Conservation (phyloP, 768 basidiomycete genomes). For the Amyloporia xantha region DNA sequence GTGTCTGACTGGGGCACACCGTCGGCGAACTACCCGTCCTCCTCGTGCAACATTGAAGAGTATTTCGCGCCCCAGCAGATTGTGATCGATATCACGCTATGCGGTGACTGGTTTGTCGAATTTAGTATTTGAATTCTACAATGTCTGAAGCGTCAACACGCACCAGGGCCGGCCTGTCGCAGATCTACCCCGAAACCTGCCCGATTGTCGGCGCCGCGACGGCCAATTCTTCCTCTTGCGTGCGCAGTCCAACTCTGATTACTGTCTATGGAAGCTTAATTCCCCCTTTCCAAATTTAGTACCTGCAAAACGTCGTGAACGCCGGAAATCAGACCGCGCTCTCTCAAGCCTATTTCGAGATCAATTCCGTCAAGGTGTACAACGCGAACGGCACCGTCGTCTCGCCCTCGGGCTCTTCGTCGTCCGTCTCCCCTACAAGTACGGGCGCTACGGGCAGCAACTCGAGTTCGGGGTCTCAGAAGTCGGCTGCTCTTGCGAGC, state of each 20-base stretch:
- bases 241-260: too few relatives aligned
- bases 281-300: too few relatives aligned
- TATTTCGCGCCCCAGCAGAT: constrained; percentile 45
- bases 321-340: constrained; percentile 32
- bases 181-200: constrained; percentile 41
- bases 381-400: constrained; percentile 10
- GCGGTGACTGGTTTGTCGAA: constrained; percentile 40
- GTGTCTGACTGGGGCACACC: constrained; percentile 39
- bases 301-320: constrained; percentile 45
- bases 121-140: background rate
- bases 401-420: constrained; percentile 4
- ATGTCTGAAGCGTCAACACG: too few relatives aligned
- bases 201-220: constrained; percentile 30
- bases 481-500: too few relatives aligned
- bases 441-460: background rate
- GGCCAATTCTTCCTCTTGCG: constrained; percentile 23
- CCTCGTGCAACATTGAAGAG: constrained; percentile 36
- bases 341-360: constrained; percentile 52
- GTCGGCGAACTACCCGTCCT: constrained; percentile 35
- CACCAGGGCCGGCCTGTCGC: constrained; percentile 46
- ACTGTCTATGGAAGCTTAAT: too few relatives aligned
- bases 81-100: constrained; percentile 51
- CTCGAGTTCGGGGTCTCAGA: background rate
- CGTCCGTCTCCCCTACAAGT: constrained; percentile 1
- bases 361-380: constrained; percentile 53